A percentile compares a stretch with the other conserved stretches of the same genome.
Conservation (phyloP, 1,284 basidiomycete species). For the Kwoniella shivajii region DNA sequence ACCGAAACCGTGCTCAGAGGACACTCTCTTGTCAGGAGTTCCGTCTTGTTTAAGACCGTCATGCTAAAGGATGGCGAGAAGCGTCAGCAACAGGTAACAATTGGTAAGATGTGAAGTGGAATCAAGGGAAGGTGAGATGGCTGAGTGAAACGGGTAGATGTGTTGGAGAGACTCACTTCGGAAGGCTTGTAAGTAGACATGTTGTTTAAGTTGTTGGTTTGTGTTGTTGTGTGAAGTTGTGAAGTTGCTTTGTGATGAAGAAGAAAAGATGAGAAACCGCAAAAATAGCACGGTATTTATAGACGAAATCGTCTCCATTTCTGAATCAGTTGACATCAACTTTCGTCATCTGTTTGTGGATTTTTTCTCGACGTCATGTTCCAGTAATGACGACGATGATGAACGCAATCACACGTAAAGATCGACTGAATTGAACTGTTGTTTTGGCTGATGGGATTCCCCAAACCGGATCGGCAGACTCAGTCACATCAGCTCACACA, state of each 20-base stretch:
- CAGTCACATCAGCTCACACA: background rate
- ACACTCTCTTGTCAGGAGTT: conserved; percentile 50
- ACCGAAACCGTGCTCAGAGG: conserved; percentile 53
- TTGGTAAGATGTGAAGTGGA: background rate
- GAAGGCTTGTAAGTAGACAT: conserved; percentile 52
- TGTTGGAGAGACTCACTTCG: conserved; percentile 29
- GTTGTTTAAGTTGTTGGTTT: conserved; percentile 26
- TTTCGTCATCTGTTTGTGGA: conserved; percentile 13
- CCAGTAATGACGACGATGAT: background rate
- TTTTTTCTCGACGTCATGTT: conserved; percentile 9
- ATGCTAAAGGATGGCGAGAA: conserved; percentile 29
- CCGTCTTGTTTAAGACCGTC: conserved; percentile 49
- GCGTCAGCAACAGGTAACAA: background rate
- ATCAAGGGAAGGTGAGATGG: background rate
- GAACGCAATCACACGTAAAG: background rate
- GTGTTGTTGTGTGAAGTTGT: conserved; percentile 9
- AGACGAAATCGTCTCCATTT: conserved; percentile 1
- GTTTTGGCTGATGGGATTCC: background rate
- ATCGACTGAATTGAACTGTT: background rate
- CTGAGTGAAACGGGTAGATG: background rate
- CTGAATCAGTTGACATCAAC: conserved; percentile 3
- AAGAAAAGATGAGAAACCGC: background rate
- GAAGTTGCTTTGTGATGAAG: conserved; percentile 10
- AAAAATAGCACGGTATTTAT: conserved; percentile 13
- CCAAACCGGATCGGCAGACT: background rate